These are phyloP conservation scores for Lippia alba DNA, from an alignment of 305 asterid genomes.

Conservation along the genomic window DNA sequence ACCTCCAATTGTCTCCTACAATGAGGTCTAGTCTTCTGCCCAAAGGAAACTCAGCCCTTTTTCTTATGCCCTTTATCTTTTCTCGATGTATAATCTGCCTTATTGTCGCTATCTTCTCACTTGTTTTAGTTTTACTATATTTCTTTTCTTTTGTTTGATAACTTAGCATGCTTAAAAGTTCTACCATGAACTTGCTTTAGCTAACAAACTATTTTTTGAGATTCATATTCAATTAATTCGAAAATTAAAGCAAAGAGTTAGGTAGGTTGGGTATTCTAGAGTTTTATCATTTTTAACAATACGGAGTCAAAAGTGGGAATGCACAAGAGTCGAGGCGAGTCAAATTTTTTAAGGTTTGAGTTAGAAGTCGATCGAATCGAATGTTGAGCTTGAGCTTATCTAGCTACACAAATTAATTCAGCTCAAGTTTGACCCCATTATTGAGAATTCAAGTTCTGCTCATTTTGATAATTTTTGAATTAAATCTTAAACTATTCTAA, in stretches of 20 bases:
- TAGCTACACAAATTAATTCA: no score
- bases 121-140: neutral
- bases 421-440: no score
- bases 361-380: no score
- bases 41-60: slow-evolving; percentile 64
- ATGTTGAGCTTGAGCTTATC: no score
- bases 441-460: no score
- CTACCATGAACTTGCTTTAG: slow-evolving; percentile 15
- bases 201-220: slow-evolving; percentile 8
- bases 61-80: slow-evolving; percentile 49
- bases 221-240: slow-evolving; percentile 11
- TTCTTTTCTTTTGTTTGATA: neutral
- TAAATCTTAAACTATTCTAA: no score
- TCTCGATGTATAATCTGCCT: slow-evolving; percentile 43
- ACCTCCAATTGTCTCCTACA: slow-evolving; percentile 89
- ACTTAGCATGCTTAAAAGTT: slow-evolving; percentile 29
- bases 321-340: no score
- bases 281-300: slow-evolving; percentile 4
- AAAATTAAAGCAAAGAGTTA: neutral
- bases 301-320: neutral
- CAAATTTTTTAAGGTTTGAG: neutral
- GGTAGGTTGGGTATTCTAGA: slow-evolving; percentile 26
- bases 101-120: slow-evolving; percentile 22
- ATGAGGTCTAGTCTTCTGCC: slow-evolving; percentile 75
- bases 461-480: no score